Base-by-base conservation (phyloP, 306 rosid species). In the apple (Malus domestica) region DNA sequence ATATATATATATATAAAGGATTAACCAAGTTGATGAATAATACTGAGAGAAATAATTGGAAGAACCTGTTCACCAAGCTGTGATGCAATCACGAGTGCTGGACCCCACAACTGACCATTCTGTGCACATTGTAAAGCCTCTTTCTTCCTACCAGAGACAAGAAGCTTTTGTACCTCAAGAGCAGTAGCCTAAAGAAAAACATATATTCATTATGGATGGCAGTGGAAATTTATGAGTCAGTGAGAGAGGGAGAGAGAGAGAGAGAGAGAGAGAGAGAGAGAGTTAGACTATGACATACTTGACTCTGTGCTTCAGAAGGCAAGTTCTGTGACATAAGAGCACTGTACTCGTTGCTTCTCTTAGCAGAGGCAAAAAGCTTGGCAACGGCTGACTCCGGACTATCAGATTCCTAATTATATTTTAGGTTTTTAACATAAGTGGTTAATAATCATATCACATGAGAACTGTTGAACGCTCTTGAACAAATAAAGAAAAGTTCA, bases 51-150 rank as follows among this genome's bases (percentile, higher is more conserved):
- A 18, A 72, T 54, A 63, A 42, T 42, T 63, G 33, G 58, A 81
- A 46, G 62, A 67, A 88, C 96, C 91, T 88, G 83, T 52, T 88
- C 89, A 74, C 96, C 90, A 82, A 90, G 93, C 79, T 88, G 90
- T 3, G 89, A 85, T 69, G 96, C 89, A 83, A 88, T 86, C 58
- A 88, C 85, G 72, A 90, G 85, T 27, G 96, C 96, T 62, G 93
- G 96, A 55, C 96, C 96, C 96, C 96, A 90, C 83, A 90, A 73
- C 23, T 90, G 96, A 69, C 96, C 91, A 85, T 85, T 91, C 80
- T 90, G 88, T 52, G 96, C 93, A 76, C 55, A 83, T 61, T 85
- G 86, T 69, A 90, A 82, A 75, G 96, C 96, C 75, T 88, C 96
- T 74, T 49, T 79, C 84, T 82, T 90, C 78, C 79, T 83, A 25